These are phyloP conservation scores for Aspergillus quadrilineatus DNA, from an alignment of 2,329 filamentous ascomycete species.

Conservation along the genomic window DNA sequence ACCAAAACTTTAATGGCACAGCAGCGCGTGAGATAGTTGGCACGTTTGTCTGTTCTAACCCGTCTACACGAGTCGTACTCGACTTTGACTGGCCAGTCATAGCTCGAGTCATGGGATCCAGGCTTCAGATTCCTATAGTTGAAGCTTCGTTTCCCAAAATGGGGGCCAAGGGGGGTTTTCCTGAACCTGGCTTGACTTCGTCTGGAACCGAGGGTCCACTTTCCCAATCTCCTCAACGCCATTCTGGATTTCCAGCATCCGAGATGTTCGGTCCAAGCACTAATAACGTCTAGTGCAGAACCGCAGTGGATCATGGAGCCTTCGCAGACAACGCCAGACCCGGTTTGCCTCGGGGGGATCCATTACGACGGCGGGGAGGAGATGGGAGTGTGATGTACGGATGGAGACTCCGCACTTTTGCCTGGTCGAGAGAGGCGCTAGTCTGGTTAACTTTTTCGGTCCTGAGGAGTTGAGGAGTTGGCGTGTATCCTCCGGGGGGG, in stretches of 20 bases:
- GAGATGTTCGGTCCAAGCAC: not conserved
- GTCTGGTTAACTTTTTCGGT: not conserved
- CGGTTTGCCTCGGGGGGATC: not conserved
- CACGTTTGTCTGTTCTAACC: not conserved
- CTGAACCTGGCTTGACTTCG: not conserved
- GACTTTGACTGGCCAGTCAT: not conserved
- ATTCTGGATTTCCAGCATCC: not conserved
- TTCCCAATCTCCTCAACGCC: not conserved
- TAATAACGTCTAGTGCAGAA: not conserved
- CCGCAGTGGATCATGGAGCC: not conserved
- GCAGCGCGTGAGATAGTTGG: not conserved
- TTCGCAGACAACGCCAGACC: not conserved
- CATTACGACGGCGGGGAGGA: constrained; percentile 2
- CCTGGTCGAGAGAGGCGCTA: not conserved
- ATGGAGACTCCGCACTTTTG: constrained; percentile 7
- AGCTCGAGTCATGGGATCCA: too few species aligned
- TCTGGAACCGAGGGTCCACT: constrained; percentile 4
- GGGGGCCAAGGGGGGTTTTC: constrained; percentile 8
- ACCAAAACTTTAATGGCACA: not conserved
- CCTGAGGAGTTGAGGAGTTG: not conserved
- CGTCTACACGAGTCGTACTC: not conserved
- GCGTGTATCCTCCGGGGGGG: constrained; percentile 6
- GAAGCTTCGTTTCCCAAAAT: constrained; percentile 4
- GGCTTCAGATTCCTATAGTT: not conserved
- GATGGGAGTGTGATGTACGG: not conserved